phyloP scores from a whole-genome alignment of 23 red algal genomes.

The Gracilariopsis chorda region DNA sequence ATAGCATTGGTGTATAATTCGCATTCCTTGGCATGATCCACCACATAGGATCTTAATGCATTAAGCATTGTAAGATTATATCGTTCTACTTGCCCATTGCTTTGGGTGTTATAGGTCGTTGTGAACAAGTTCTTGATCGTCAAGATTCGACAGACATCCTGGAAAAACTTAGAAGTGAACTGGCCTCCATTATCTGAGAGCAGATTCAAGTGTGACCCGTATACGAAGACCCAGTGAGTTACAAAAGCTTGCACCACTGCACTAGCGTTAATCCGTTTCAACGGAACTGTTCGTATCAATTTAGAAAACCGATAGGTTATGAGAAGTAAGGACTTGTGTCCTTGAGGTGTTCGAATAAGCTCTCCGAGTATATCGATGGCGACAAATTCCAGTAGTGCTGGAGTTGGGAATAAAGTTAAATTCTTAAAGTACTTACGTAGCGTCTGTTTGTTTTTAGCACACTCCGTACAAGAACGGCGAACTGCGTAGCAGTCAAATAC shows the following conservation, averaged over 20 bases:
- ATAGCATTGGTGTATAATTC: not conserved
- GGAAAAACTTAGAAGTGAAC: conserved; percentile 37
- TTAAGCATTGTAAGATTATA: not conserved
- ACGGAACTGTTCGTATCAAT: not conserved
- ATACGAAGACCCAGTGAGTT: conserved; percentile 12
- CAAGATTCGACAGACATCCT: conserved; percentile 2
- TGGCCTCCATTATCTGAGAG: conserved; percentile 26
- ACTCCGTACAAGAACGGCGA: too few relatives aligned
- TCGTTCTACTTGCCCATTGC: conserved; percentile 26
- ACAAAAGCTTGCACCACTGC: not conserved
- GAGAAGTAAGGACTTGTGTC: conserved; percentile 12
- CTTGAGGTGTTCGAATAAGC: too few relatives aligned
- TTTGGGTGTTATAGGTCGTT: not conserved
- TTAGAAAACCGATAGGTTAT: conserved; percentile 14
- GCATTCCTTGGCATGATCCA: not conserved
- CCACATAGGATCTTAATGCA: not conserved
- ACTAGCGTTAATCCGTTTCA: not conserved
- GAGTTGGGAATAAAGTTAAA: too few relatives aligned
- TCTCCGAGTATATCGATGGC: too few relatives aligned
- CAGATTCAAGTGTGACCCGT: not conserved
- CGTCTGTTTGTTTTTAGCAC: too few relatives aligned
- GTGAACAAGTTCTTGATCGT: not conserved
- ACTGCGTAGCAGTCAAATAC: too few relatives aligned
- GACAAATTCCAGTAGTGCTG: too few relatives aligned
- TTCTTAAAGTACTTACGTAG: too few relatives aligned